A percentile compares a stretch with the other conserved stretches of the same genome.
These are phyloP conservation scores for Oryza punctata DNA, from an alignment of 176 grass and related monocot species.

Conservation along the genomic window DNA sequence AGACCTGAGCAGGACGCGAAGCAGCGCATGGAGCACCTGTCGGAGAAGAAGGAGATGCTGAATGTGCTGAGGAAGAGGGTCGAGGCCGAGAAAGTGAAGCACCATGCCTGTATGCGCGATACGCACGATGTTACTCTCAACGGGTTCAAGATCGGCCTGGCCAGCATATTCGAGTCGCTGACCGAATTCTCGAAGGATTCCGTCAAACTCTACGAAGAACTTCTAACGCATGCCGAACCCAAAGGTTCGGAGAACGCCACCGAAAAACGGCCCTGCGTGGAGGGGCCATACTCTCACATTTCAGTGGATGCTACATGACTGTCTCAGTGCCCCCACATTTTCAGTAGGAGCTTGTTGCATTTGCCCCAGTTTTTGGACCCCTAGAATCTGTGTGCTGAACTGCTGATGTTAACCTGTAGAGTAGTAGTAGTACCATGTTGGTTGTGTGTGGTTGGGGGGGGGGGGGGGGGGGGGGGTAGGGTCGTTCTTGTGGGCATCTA, in stretches of 20 bases:
- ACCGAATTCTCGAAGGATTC: constrained; percentile 74
- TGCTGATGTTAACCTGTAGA: constrained; percentile 52
- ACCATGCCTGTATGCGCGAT: constrained; percentile 70
- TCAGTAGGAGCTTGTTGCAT: constrained; percentile 44
- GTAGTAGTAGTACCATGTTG: constrained; percentile 11
- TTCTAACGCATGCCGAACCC: constrained; percentile 39
- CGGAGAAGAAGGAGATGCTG: constrained; percentile 70
- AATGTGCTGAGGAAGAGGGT: constrained; percentile 59
- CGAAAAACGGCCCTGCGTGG: constrained; percentile 37
- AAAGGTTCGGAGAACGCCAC: constrained; percentile 43
- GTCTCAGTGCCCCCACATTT: background rate
- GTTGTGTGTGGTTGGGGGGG: background rate
- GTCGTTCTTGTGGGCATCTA: constrained; percentile 66
- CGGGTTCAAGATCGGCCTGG: constrained; percentile 88
- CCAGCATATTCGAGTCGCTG: constrained; percentile 77
- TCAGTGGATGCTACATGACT: constrained; percentile 39
- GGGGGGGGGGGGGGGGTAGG: background rate
- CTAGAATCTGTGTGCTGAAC: constrained; percentile 48
- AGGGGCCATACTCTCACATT: constrained; percentile 30
- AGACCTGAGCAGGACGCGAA: constrained; percentile 64
- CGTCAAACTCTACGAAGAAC: constrained; percentile 63
- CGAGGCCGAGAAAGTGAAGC: constrained; percentile 74
- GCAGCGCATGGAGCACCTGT: constrained; percentile 72
- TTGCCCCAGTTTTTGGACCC: constrained; percentile 67
- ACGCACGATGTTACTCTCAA: constrained; percentile 89